Evolutionary conservation across 345 rosid species (phyloP).

Genomic region (Nasturtium officinale): DNA sequence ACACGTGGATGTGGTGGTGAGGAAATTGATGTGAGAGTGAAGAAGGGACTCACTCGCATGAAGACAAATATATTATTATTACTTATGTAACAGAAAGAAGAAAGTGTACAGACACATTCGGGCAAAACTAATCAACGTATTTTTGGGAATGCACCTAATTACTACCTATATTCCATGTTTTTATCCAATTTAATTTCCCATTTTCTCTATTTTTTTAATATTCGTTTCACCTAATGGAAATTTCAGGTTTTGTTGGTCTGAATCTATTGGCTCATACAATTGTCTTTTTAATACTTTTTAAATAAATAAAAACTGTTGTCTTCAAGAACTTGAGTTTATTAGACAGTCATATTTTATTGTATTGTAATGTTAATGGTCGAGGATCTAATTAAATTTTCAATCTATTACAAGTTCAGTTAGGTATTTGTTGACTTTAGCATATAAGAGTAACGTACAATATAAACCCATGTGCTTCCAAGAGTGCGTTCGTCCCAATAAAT

Average conservation of each 20-base stretch:
- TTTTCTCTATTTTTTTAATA: not conserved
- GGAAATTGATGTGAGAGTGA: slow-evolving; percentile 22
- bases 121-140: not conserved
- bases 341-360: not conserved
- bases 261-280: not conserved
- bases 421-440: not conserved
- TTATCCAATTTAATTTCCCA: not conserved
- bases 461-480: not conserved
- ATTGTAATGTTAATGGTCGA: slow-evolving; percentile 3
- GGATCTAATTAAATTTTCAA: not conserved
- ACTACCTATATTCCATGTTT: not conserved
- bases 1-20: slow-evolving; percentile 36
- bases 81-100: slow-evolving; percentile 15
- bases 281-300: too few species aligned
- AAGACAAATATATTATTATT: not conserved
- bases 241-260: not conserved
- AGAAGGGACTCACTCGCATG: slow-evolving; percentile 27
- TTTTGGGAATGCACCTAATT: slow-evolving; percentile 12
- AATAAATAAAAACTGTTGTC: too few species aligned
- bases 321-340: too few species aligned
- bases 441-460: not conserved
- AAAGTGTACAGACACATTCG: not conserved
- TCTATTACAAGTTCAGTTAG: not conserved
- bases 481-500: not conserved
- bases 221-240: not conserved